Base-by-base conservation (phyloP, 345 rosid genomes). In the Brassica napus region DNA sequence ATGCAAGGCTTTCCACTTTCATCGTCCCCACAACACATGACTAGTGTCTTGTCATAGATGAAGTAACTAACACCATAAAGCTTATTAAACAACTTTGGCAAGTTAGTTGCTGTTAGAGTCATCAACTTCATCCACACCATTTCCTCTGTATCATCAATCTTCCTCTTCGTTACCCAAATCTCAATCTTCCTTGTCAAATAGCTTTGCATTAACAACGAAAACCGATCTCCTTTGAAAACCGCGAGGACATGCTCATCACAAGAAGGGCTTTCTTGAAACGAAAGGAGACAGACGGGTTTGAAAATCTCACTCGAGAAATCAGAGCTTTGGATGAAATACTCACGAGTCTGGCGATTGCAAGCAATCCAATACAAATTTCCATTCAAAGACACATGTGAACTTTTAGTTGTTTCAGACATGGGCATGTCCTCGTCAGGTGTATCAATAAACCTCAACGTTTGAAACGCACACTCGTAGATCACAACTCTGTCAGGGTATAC, bases 161-260 rank as follows among this genome's bases (percentile, higher is more conserved):
- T 75, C 12, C 15, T 39, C n/a, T 75, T 28, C 6, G 66, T 67
- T 55, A 54, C 78, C 78, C 78, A 75, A 65, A 75, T 23, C 28
- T 65, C 72, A 65, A 66, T 37, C 26, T 54, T 55, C 12, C 37
- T 3, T 8, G 71, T 37, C 26, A 5, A 3, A 15, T 1, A 55
- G 4, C 15, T 8, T 3, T 54, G 65, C 15, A 15, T 65, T 5
- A 75, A 52, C 21, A 52, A 52, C 8, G 58, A 52, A 52, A 52
- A 52, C 21, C 58, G 58, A 52, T 52, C 58, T 52, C 58, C 58
- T 7, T 52, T 52, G 15, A 52, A 52, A 52, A 52, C 58, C 58
- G 58, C 18, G 2, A 52, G 58, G 8, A 52, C 8, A 15, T 52
- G 58, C 6, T 52, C 58, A 47, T 47, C 52, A 14, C 4, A 28